Evolutionary conservation across 768 basidiomycete species (phyloP).

Genomic region (Lentinula aciculospora): DNA sequence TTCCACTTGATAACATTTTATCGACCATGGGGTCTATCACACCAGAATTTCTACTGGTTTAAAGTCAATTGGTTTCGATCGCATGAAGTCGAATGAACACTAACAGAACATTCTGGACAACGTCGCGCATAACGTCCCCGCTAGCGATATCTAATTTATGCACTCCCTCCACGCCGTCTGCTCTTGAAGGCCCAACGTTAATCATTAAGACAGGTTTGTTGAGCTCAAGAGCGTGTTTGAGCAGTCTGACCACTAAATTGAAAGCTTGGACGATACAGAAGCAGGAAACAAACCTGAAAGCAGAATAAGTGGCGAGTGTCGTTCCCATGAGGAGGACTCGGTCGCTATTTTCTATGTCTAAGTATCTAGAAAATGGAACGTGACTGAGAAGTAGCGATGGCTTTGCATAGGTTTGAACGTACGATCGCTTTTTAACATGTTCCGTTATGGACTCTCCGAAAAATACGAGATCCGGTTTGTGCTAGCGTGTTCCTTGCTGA

Average conservation of each 20-base stretch:
- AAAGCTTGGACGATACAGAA: background rate
- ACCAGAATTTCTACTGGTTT: constrained; percentile 17
- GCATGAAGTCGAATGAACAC: constrained; percentile 20
- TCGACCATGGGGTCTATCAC: constrained; percentile 38
- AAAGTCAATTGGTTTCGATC: background rate
- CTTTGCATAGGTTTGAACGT: constrained; percentile 22
- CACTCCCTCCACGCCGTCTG: constrained; percentile 61
- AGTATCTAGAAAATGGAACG: constrained; percentile 35
- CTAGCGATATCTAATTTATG: constrained; percentile 77
- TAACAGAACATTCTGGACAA: constrained; percentile 56
- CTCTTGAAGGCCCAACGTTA: constrained; percentile 86
- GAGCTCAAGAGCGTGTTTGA: constrained; percentile 73
- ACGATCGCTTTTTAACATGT: constrained; percentile 68
- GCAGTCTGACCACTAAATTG: constrained; percentile 40
- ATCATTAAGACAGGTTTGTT: constrained; percentile 77
- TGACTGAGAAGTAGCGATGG: background rate
- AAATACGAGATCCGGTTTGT: constrained; percentile 81
- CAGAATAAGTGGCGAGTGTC: constrained; percentile 89
- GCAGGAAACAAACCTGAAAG: constrained; percentile 56
- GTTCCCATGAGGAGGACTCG: constrained; percentile 81
- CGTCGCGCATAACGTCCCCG: constrained; percentile 67
- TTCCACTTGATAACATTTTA: constrained; percentile 53
- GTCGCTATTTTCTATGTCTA: constrained; percentile 53
- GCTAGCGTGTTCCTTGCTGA: constrained; percentile 28
- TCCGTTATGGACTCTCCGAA: constrained; percentile 85